Evolutionary conservation across 2,329 filamentous ascomycete species (phyloP).

Genomic region (Aureobasidium sp.): DNA sequence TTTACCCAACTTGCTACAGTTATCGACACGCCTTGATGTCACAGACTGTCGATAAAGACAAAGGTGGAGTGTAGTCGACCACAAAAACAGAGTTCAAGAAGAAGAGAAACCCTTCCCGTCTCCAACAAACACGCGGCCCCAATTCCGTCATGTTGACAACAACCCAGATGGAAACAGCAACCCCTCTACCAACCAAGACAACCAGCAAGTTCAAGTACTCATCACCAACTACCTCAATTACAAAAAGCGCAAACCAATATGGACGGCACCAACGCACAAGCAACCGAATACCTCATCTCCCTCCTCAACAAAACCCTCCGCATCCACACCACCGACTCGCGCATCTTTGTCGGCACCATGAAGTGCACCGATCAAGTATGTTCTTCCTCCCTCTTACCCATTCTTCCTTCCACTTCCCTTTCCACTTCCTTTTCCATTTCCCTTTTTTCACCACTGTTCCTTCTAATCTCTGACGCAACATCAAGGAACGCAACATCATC

Average conservation of each 20-base stretch:
- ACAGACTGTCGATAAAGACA: no score
- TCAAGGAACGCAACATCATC: slow-evolving; percentile 66
- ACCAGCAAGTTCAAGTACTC: background rate
- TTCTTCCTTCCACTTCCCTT: background rate
- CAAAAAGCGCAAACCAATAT: background rate
- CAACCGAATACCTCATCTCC: slow-evolving; percentile 25
- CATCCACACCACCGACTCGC: slow-evolving; percentile 71
- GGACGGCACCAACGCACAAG: slow-evolving; percentile 18
- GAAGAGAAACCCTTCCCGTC: background rate
- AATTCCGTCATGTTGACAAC: background rate
- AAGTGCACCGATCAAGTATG: slow-evolving; percentile 87
- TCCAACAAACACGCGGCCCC: background rate
- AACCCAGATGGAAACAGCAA: background rate
- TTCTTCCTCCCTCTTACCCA: background rate
- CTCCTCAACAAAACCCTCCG: slow-evolving; percentile 59
- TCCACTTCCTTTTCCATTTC: background rate
- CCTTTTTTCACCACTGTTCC: background rate
- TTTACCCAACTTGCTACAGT: background rate
- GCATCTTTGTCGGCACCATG: slow-evolving; percentile 83
- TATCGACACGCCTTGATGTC: background rate
- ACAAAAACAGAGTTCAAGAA: background rate
- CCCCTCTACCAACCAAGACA: background rate
- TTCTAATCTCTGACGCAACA: no score
- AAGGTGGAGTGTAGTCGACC: background rate
- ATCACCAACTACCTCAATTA: background rate